phyloP scores from a whole-genome alignment of 371 early-diverging fungal species.

The Apophysomyces sp. region DNA sequence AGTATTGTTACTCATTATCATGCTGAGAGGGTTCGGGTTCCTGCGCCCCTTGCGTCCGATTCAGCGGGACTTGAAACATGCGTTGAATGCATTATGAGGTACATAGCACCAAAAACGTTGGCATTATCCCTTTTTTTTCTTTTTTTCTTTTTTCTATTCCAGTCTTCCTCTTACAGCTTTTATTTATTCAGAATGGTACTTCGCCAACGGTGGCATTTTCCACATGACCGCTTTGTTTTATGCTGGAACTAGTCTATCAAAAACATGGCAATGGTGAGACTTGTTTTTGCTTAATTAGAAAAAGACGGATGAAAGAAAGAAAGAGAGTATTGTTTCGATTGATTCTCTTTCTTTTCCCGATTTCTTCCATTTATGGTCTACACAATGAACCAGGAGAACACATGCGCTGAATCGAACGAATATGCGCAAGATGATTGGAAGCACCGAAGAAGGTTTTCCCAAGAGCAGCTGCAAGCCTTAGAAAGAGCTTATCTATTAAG shows the following conservation, averaged over 20 bases:
- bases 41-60: too few relatives aligned
- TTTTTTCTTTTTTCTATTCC: too few relatives aligned
- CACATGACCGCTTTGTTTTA: neutral
- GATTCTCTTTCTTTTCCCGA: neutral
- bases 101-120: too few relatives aligned
- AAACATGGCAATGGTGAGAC: neutral
- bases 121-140: too few relatives aligned
- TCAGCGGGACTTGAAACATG: too few relatives aligned
- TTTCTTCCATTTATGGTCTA: neutral
- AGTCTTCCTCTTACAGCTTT: neutral
- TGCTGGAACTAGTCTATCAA: neutral
- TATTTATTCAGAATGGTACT: neutral
- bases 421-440: neutral
- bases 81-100: too few relatives aligned
- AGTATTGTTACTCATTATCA: too few relatives aligned
- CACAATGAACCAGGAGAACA: neutral
- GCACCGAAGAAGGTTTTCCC: neutral
- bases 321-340: neutral
- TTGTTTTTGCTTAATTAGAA: neutral
- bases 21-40: too few relatives aligned
- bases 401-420: neutral
- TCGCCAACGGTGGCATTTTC: neutral
- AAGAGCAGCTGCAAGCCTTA: neutral
- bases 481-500: neutral
- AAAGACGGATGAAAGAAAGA: too few relatives aligned